Evolutionary conservation across 257 asterid genomes (phyloP).

Genomic region (Anisodus tanguticus): DNA sequence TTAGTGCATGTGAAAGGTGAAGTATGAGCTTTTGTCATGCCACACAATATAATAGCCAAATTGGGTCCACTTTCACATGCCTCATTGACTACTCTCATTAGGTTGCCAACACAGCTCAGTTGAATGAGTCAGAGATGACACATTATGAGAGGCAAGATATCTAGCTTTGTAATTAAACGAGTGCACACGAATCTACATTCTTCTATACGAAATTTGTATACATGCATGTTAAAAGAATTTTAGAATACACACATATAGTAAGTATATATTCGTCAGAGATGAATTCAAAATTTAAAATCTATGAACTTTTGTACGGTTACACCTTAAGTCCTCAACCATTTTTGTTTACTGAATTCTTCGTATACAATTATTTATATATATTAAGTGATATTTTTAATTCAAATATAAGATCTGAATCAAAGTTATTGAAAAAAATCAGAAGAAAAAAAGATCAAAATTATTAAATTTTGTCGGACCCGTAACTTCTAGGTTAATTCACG

Average conservation of each 20-base stretch:
- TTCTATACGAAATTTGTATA: not conserved
- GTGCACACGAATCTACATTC: not conserved
- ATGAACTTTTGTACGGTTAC: too few relatives aligned
- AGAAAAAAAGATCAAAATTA: too few relatives aligned
- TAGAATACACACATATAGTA: not conserved
- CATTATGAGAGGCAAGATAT: not conserved
- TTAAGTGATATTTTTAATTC: too few relatives aligned
- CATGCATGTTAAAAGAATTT: not conserved
- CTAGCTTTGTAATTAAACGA: not conserved
- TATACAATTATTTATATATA: too few relatives aligned
- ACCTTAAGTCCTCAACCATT: too few relatives aligned
- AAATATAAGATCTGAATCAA: too few relatives aligned
- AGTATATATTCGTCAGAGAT: not conserved
- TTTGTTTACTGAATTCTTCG: too few relatives aligned
- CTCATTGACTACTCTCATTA: constrained; percentile 15
- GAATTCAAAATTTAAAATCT: too few relatives aligned
- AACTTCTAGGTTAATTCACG: too few relatives aligned
- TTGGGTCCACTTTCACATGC: constrained; percentile 13
- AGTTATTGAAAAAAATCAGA: too few relatives aligned
- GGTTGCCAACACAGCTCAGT: not conserved
- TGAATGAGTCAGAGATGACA: not conserved
- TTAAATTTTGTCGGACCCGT: too few relatives aligned
- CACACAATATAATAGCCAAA: not conserved
- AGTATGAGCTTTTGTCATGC: too few relatives aligned
- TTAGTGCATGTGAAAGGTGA: not conserved